Evolutionary conservation across 768 basidiomycete species (phyloP).

Genomic region (Tephrocybe sp.): DNA sequence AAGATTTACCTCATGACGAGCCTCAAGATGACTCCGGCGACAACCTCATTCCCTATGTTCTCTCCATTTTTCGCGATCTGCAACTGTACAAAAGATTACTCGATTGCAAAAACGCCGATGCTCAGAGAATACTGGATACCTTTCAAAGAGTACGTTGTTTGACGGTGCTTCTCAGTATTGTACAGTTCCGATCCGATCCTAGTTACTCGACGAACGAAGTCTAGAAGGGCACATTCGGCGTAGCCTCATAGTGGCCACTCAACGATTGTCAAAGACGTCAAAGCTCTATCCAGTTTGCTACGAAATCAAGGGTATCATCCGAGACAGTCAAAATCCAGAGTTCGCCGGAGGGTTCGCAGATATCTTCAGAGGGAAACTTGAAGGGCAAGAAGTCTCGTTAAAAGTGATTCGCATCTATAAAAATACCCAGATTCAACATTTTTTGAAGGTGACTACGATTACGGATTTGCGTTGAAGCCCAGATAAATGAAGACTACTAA

Average conservation of each 20-base stretch:
- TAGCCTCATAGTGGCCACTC: background rate
- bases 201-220: too few species aligned
- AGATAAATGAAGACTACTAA: too few species aligned
- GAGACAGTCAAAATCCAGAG: background rate
- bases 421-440: background rate
- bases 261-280: background rate
- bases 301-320: background rate
- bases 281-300: background rate
- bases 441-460: background rate
- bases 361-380: background rate
- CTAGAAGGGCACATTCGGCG: background rate
- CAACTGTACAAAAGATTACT: background rate
- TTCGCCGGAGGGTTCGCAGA: background rate
- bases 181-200: too few species aligned
- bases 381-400: background rate
- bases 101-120: background rate
- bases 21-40: too few species aligned
- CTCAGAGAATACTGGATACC: background rate
- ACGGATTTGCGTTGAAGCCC: background rate
- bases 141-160: background rate
- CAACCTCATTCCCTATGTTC: too few species aligned
- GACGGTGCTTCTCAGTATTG: background rate
- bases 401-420: background rate
- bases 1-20: too few species aligned
- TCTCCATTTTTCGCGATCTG: too few species aligned